phyloP scores from a whole-genome alignment of 139 green algal genomes.

The Chlamydomonas schloesseri region DNA sequence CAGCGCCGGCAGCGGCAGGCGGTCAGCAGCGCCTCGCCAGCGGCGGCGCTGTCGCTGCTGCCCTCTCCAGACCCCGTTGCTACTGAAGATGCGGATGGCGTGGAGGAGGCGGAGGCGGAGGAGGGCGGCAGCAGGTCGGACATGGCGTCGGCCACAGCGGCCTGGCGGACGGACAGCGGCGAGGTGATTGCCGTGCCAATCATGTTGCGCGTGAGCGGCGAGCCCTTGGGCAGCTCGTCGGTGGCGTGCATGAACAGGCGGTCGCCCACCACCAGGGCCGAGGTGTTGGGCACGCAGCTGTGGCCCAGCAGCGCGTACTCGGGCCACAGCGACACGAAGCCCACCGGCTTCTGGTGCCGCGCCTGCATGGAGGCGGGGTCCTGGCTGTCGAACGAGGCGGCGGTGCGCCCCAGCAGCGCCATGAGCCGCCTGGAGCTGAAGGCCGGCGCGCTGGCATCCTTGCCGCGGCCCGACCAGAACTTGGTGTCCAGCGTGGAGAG shows the following conservation, averaged over 20 bases:
- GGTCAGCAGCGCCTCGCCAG: background rate
- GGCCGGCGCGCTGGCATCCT: conserved; percentile 30
- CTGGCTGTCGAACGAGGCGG: conserved; percentile 43
- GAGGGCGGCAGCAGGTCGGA: background rate
- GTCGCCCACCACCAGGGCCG: conserved; percentile 50
- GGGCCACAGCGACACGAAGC: conserved; percentile 66
- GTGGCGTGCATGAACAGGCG: conserved; percentile 59
- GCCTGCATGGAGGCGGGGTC: conserved; percentile 57
- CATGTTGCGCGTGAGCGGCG: conserved; percentile 54
- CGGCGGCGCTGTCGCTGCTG: background rate
- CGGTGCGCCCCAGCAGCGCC: conserved; percentile 44
- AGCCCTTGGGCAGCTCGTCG: conserved; percentile 12
- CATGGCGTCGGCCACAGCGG: conserved; percentile 43
- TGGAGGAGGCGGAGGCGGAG: background rate
- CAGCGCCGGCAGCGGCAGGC: conserved; percentile 44
- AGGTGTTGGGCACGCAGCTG: conserved; percentile 65
- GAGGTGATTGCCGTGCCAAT: conserved; percentile 44
- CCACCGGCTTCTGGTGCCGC: conserved; percentile 57
- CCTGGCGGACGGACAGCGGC: conserved; percentile 48
- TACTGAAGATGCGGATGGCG: too few relatives aligned
- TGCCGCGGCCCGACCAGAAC: conserved; percentile 50
- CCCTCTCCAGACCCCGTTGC: too few relatives aligned
- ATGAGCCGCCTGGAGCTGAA: conserved; percentile 48
- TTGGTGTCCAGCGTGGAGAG: conserved; percentile 46
- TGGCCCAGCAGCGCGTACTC: conserved; percentile 58